A percentile compares a stretch with the other conserved stretches of the same genome.
These are phyloP conservation scores for Suillus clintonianus DNA, from an alignment of 768 basidiomycete genomes.

Conservation along the genomic window DNA sequence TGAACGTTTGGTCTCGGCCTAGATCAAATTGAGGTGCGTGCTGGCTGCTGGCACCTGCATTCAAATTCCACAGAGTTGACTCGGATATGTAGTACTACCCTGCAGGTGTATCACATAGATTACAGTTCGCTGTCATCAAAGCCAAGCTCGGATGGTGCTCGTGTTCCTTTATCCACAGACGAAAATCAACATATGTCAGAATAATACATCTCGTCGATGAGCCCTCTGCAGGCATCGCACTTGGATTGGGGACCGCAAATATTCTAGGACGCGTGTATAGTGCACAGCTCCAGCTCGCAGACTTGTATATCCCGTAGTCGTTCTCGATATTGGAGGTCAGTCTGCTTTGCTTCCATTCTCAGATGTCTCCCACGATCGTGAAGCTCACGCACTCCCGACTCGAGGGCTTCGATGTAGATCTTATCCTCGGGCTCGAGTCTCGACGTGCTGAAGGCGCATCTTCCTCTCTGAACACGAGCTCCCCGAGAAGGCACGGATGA, in stretches of 20 bases:
- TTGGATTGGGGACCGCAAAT: conserved; percentile 91
- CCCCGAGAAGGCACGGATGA: conserved; percentile 70
- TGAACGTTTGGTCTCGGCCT: too few relatives aligned
- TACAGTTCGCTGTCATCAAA: too few relatives aligned
- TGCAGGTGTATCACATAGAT: too few relatives aligned
- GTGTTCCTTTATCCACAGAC: too few relatives aligned
- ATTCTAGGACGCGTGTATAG: conserved; percentile 94
- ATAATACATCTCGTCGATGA: conserved; percentile 92
- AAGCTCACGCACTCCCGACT: neutral
- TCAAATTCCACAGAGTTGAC: too few relatives aligned
- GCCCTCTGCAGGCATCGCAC: conserved; percentile 85
- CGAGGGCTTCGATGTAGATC: conserved; percentile 87
- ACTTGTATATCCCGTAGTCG: conserved; percentile 83
- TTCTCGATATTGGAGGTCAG: conserved; percentile 93
- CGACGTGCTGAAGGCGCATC: conserved; percentile 98
- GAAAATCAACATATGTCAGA: conserved; percentile 37
- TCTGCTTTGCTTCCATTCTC: neutral
- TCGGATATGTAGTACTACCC: too few relatives aligned
- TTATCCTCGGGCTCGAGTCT: conserved; percentile 94
- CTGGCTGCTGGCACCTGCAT: too few relatives aligned
- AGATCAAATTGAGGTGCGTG: too few relatives aligned
- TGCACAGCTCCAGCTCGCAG: conserved; percentile 86
- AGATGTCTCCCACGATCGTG: neutral
- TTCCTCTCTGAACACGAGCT: conserved; percentile 96
- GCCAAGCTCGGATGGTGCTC: too few relatives aligned